Evolutionary conservation across 139 green algal species (phyloP).

Genomic region (Diplosphaera chodatii): DNA sequence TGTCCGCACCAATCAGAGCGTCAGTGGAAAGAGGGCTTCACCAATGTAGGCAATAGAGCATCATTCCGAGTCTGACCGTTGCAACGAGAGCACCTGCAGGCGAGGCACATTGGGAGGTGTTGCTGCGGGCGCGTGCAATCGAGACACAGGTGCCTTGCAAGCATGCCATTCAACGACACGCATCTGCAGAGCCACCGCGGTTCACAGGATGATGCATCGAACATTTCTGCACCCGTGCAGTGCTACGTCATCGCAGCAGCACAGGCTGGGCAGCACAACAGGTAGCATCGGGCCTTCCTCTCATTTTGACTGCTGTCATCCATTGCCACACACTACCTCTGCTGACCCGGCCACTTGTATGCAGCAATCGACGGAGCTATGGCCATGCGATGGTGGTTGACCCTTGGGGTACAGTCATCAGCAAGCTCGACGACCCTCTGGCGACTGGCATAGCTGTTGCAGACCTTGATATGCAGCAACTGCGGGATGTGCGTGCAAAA

Average conservation of each 20-base stretch:
- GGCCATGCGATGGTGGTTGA: slow-evolving; percentile 87
- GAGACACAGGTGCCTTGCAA: slow-evolving; percentile 70
- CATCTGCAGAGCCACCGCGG: too few species aligned
- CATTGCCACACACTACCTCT: too few species aligned
- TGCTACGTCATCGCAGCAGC: slow-evolving; percentile 88
- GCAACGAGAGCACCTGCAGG: too few species aligned
- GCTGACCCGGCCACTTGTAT: too few species aligned
- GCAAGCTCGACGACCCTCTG: slow-evolving; percentile 52
- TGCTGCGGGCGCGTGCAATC: slow-evolving; percentile 89
- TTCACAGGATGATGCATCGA: too few species aligned
- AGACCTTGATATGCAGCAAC: slow-evolving; percentile 51
- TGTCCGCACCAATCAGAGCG: too few species aligned
- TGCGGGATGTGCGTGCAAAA: slow-evolving; percentile 1
- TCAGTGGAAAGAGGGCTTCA: too few species aligned
- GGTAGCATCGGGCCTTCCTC: too few species aligned
- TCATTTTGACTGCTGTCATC: too few species aligned
- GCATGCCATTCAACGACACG: too few species aligned
- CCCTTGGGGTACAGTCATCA: slow-evolving; percentile 86
- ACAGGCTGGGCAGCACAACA: slow-evolving; percentile 41
- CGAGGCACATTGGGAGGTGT: slow-evolving; percentile 89
- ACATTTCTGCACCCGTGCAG: slow-evolving; percentile 5
- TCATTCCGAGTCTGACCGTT: too few species aligned
- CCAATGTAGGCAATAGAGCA: background rate
- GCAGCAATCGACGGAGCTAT: slow-evolving; percentile 73
- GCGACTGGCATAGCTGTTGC: slow-evolving; percentile 69